Base-by-base conservation (phyloP, 2,329 filamentous ascomycete species). In the Gremmenia infestans region DNA sequence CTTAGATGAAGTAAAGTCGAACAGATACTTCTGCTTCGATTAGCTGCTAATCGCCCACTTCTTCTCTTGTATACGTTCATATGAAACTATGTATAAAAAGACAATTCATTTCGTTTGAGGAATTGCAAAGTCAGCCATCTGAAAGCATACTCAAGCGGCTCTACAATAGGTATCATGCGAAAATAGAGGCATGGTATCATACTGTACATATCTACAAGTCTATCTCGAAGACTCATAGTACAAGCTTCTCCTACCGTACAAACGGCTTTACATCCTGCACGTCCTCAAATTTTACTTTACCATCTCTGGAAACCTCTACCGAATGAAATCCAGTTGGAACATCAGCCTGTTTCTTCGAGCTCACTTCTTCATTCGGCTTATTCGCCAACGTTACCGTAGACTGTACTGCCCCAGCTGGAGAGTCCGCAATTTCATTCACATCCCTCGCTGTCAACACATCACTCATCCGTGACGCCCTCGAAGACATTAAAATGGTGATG, bases 391-490 rank as follows among this genome's bases (percentile, higher is more conserved):
- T 80, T 9, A 87, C 71, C 2, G 85, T 85, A 37, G 82, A 76
- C 2, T 83, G 76, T 0, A 89, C 80, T 1, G 80, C 78, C 1
- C 92, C 93, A 0, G 90, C 83, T 35, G 91, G 88, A 5, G 85
- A 78, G 68, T 92, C 87, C 0, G 93, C 93, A 58, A 97, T 89
- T 73, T 97, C 94, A 63, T 96, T 92, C 54, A 97, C 82, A 63
- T 99, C 87, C 50, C 86, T 81, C 28, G 80, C 78, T 4, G 86
- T 89, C 62, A 99, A 76, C 2, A 89, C 82, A 62, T 99, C 93
- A 52, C 83, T 85, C 45, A 96, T 75, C 15, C 88, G 81, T 22
- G 89, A 83, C 14, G 86, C 91, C n/a, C 93, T 84, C 52, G 91
- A 95, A 61, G 96, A 95, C 66, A 99, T 77, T 45, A 97, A 79